These are phyloP conservation scores for Starmerella gropengiesseri DNA, from an alignment of 805 yeast species.

Conservation along the genomic window DNA sequence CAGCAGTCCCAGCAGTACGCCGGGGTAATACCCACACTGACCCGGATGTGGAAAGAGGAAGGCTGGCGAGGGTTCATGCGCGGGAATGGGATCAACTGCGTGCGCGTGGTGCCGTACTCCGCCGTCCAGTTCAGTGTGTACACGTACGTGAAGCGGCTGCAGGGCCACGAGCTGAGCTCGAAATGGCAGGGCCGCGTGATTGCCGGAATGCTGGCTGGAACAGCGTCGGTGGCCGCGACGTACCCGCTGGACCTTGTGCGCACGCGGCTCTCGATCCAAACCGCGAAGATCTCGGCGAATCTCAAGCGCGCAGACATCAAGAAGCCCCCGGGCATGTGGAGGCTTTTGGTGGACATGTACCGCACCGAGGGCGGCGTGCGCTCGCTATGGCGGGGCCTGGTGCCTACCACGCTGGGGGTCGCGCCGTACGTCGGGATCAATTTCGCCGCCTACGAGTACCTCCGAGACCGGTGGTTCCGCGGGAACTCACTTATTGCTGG, in stretches of 20 bases:
- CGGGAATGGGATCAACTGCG: conserved; percentile 83
- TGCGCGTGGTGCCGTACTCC: conserved; percentile 83
- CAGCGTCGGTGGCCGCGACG: conserved; percentile 66
- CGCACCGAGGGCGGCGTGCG: conserved; percentile 66
- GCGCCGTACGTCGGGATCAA: conserved; percentile 94
- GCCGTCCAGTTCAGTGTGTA: conserved; percentile 89
- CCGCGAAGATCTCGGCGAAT: conserved; percentile 45
- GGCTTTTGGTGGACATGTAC: conserved; percentile 49
- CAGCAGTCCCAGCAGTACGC: conserved; percentile 42
- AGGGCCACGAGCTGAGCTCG: conserved; percentile 26
- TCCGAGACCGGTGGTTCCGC: conserved; percentile 42
- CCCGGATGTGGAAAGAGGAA: conserved; percentile 75
- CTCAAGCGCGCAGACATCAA: conserved; percentile 19
- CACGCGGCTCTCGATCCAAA: conserved; percentile 79
- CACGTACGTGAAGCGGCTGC: conserved; percentile 45
- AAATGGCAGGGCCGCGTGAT: conserved; percentile 32
- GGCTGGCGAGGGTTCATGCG: conserved; percentile 84
- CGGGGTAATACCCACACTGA: conserved; percentile 64
- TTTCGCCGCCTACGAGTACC: conserved; percentile 76
- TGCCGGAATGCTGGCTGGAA: conserved; percentile 77
- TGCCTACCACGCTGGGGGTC: conserved; percentile 88
- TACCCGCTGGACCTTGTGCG: conserved; percentile 88
- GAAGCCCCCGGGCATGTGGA: conserved; percentile 62
- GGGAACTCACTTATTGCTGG: conserved; percentile 60
- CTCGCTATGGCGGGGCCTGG: conserved; percentile 72